phyloP scores from a whole-genome alignment of 1,284 basidiomycete species.

The Trichosporon coremiiforme region DNA sequence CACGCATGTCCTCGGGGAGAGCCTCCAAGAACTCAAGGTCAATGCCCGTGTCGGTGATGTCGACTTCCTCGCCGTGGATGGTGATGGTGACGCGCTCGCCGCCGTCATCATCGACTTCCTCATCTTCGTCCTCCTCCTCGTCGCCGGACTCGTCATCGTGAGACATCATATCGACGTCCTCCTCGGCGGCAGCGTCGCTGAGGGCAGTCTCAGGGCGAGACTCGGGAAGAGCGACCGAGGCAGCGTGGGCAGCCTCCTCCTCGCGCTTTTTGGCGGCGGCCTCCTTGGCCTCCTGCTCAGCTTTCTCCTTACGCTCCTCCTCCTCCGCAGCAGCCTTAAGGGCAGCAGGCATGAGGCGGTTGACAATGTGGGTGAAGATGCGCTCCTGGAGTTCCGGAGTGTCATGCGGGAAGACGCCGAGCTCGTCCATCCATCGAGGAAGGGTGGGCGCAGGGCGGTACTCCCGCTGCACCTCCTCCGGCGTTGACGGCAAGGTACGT shows the following conservation, averaged over 20 bases:
- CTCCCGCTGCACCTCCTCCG: slow-evolving; percentile 42
- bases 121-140: slow-evolving; percentile 22
- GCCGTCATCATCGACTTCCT: slow-evolving; percentile 21
- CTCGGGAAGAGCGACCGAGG: slow-evolving; percentile 49
- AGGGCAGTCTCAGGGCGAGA: slow-evolving; percentile 60
- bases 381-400: slow-evolving; percentile 73
- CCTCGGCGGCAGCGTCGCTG: slow-evolving; percentile 59
- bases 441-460: slow-evolving; percentile 71
- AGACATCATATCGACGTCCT: slow-evolving; percentile 69
- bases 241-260: slow-evolving; percentile 31
- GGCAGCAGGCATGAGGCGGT: slow-evolving; percentile 80
- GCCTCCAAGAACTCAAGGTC: slow-evolving; percentile 98
- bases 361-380: slow-evolving; percentile 71
- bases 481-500: slow-evolving; percentile 21
- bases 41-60: slow-evolving; percentile 98
- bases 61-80: slow-evolving; percentile 90
- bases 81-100: slow-evolving; percentile 70
- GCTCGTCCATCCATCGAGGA: slow-evolving; percentile 90
- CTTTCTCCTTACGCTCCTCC: slow-evolving; percentile 46
- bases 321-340: slow-evolving; percentile 58
- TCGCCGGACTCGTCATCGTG: slow-evolving; percentile 57
- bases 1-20: slow-evolving; percentile 96
- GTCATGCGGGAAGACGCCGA: slow-evolving; percentile 74
- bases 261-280: slow-evolving; percentile 29
- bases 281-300: slow-evolving; percentile 41